phyloP scores from a whole-genome alignment of 139 green algal species.

The Ettlia oleoabundans region DNA sequence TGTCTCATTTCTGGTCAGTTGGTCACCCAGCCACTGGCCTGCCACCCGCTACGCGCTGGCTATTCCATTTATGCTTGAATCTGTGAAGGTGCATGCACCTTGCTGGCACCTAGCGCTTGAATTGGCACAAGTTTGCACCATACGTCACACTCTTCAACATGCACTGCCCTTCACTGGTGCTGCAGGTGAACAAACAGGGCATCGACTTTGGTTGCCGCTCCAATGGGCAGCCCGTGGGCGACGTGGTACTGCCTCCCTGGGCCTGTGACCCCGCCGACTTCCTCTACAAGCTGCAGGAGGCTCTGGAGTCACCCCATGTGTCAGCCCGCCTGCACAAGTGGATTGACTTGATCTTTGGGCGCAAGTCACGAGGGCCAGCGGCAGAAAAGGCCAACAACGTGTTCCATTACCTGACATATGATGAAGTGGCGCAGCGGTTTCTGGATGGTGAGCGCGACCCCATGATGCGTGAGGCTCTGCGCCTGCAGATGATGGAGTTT shows the following conservation, averaged over 20 bases:
- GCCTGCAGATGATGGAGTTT: constrained; percentile 79
- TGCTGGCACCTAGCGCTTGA: no score
- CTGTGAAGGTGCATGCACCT: no score
- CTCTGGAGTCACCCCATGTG: constrained; percentile 72
- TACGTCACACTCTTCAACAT: no score
- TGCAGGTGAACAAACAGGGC: constrained; percentile 50
- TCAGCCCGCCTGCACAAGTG: constrained; percentile 68
- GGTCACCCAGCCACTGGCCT: not conserved
- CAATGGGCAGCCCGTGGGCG: constrained; percentile 44
- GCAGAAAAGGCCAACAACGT: constrained; percentile 73
- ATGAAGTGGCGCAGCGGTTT: constrained; percentile 50
- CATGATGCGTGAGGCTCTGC: constrained; percentile 41
- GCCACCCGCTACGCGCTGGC: not conserved
- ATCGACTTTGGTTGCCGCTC: constrained; percentile 50
- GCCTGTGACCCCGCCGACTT: constrained; percentile 56
- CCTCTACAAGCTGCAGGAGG: constrained; percentile 51
- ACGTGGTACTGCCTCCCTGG: constrained; percentile 81
- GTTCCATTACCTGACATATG: constrained; percentile 83
- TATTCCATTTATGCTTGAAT: no score
- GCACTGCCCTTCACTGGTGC: no score
- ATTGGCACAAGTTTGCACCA: no score
- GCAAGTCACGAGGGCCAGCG: constrained; percentile 36
- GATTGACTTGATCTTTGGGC: constrained; percentile 84
- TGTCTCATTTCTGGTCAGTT: constrained; percentile 66
- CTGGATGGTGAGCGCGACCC: constrained; percentile 43